Evolutionary conservation across 257 asterid genomes (phyloP), one percentile per base, ranked within the genome.

Genomic region (Ligustrum vulgare): DNA sequence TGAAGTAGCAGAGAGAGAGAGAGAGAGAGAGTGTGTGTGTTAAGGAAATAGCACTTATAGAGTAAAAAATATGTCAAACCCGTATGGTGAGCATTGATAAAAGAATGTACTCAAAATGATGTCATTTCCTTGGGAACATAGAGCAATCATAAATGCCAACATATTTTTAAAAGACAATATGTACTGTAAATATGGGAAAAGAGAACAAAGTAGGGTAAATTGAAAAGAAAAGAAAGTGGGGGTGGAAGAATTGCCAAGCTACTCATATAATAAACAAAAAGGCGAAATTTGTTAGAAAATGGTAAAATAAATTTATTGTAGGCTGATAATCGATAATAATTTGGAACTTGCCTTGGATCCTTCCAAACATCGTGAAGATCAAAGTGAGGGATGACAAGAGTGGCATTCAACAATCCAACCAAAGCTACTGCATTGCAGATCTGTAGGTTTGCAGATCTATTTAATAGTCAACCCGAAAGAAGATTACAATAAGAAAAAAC

Each of bases 361-460:
- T 79, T 87, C 98, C 98, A 93, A 70, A 93, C 89, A 75, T 81
- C 91, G 80, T 93, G 93, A 72, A 86, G 82, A 81, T 91, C 96
- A 70, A 93, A 86, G 49, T 80, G 86, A 75, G 98, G 98, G 74
- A 93, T 91, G 71, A 93, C 91, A 2, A 93, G 87, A 20, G 98
- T 86, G 35, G 96, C 97, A 69, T 89, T 91, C 76, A 93, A 80
- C 69, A 89, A 82, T 72, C 88, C 94, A 79, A 97, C 97, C 79
- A 93, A 81, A 65, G 97, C 98, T 69, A 91, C 98, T 70, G 98
- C 97, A 79, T 89, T 93, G 86, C 98, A 93, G 49, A 91, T 93
- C 97, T 91, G 83, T 77, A 84, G 72, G 25, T 51, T 51, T 60
- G 7, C 8, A 2, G 20, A 31, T 10, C 33, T 22, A 60, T 9